phyloP scores from a whole-genome alignment of 257 asterid species.

The Solanum tarijense region DNA sequence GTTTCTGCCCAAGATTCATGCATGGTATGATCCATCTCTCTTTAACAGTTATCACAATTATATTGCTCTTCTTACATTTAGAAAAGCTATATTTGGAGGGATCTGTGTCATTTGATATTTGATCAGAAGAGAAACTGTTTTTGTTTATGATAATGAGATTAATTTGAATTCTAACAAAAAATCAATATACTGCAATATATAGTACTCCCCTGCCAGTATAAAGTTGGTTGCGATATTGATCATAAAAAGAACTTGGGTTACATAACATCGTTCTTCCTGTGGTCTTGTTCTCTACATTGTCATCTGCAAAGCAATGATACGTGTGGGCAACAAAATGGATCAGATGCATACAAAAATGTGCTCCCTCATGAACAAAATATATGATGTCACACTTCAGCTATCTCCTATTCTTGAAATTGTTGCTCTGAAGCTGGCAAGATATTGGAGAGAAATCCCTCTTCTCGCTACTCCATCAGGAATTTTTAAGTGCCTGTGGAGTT shows the following conservation, averaged over 20 bases:
- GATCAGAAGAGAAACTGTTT: background rate
- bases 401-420: background rate
- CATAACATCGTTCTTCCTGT: background rate
- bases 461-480: background rate
- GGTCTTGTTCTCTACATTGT: background rate
- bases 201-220: background rate
- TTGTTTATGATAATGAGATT: background rate
- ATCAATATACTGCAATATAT: background rate
- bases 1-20: constrained; percentile 97
- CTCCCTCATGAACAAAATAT: background rate
- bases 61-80: background rate
- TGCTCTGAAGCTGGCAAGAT: background rate
- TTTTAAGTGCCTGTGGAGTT: background rate
- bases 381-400: background rate
- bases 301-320: background rate
- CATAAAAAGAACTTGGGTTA: background rate
- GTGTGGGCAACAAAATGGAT: background rate
- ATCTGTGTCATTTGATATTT: background rate
- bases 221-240: background rate
- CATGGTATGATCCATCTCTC: constrained; percentile 55
- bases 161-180: background rate
- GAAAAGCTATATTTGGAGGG: background rate
- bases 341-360: background rate
- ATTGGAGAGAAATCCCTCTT: background rate
- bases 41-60: background rate